Conservation (phyloP, 257 asterid genomes). For the Gentiana straminea region DNA sequence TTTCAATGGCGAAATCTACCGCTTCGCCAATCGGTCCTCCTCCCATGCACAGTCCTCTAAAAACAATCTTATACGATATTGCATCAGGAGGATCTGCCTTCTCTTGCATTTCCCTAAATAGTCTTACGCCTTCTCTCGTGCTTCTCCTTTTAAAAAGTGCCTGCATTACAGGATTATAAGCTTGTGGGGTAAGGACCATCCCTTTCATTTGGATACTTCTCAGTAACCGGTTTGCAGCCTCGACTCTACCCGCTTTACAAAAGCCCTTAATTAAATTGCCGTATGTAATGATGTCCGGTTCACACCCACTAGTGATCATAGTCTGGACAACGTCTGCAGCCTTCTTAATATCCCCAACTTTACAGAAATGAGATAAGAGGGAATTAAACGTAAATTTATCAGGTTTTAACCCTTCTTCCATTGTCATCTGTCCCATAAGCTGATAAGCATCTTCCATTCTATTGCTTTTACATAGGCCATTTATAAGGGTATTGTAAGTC, state of each 20-base stretch:
- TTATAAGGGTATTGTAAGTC: constrained; percentile 78
- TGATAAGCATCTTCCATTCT: constrained; percentile 78
- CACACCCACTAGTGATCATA: constrained; percentile 72
- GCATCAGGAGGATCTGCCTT: constrained; percentile 73
- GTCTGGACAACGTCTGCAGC: constrained; percentile 82
- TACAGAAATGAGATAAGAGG: constrained; percentile 68
- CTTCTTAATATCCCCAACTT: constrained; percentile 63
- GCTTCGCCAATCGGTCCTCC: constrained; percentile 90
- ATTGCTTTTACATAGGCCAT: constrained; percentile 66
- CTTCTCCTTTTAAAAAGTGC: constrained; percentile 57
- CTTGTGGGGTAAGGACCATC: constrained; percentile 58
- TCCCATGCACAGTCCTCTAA: constrained; percentile 76
- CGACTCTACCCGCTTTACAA: constrained; percentile 65
- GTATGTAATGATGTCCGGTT: constrained; percentile 73
- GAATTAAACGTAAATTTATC: constrained; percentile 76
- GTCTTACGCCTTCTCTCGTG: constrained; percentile 55
- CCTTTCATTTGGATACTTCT: constrained; percentile 83
- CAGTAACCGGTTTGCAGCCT: constrained; percentile 63
- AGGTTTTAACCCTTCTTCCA: constrained; percentile 81
- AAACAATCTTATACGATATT: constrained; percentile 54
- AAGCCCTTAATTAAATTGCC: constrained; percentile 81
- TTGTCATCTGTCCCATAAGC: constrained; percentile 90
- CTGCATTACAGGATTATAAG: constrained; percentile 75
- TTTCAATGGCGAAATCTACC: constrained; percentile 68
- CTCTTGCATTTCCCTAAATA: constrained; percentile 90